phyloP scores from a whole-genome alignment of 768 basidiomycete species.

The Tulasnella sp. region DNA sequence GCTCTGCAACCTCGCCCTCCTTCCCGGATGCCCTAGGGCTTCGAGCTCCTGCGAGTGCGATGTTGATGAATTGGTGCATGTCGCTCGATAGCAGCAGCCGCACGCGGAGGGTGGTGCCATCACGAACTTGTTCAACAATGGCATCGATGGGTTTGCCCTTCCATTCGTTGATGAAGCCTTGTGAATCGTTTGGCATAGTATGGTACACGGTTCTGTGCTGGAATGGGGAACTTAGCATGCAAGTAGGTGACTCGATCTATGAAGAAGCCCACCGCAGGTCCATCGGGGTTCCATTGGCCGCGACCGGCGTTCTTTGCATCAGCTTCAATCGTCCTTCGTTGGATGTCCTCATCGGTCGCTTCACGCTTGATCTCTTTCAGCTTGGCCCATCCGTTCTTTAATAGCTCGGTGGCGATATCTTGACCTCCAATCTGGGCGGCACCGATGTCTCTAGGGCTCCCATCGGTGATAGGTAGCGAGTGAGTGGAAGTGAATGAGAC shows the following conservation, averaged over 20 bases:
- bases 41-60: slow-evolving; percentile 73
- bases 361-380: slow-evolving; percentile 81
- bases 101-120: slow-evolving; percentile 81
- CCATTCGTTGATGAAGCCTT: slow-evolving; percentile 80
- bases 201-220: slow-evolving; percentile 67
- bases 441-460: slow-evolving; percentile 68
- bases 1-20: slow-evolving; percentile 68
- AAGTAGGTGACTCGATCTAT: neutral
- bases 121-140: slow-evolving; percentile 90
- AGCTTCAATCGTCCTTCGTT: slow-evolving; percentile 58
- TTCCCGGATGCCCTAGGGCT: slow-evolving; percentile 58
- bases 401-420: slow-evolving; percentile 64
- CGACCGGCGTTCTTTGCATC: slow-evolving; percentile 64
- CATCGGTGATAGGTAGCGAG: slow-evolving; percentile 60
- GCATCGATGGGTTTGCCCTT: slow-evolving; percentile 87
- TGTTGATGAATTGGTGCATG: slow-evolving; percentile 82
- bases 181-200: slow-evolving; percentile 82
- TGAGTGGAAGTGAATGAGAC: slow-evolving; percentile 75
- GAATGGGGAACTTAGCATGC: slow-evolving; percentile 11
- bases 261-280: slow-evolving; percentile 41
- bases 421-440: slow-evolving; percentile 58
- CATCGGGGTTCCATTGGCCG: slow-evolving; percentile 81
- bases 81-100: slow-evolving; percentile 80
- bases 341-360: slow-evolving; percentile 63
- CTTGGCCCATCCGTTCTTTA: slow-evolving; percentile 87